These are phyloP conservation scores for Lolium rigidum DNA, from an alignment of 176 grass and related monocot genomes.

Conservation along the genomic window DNA sequence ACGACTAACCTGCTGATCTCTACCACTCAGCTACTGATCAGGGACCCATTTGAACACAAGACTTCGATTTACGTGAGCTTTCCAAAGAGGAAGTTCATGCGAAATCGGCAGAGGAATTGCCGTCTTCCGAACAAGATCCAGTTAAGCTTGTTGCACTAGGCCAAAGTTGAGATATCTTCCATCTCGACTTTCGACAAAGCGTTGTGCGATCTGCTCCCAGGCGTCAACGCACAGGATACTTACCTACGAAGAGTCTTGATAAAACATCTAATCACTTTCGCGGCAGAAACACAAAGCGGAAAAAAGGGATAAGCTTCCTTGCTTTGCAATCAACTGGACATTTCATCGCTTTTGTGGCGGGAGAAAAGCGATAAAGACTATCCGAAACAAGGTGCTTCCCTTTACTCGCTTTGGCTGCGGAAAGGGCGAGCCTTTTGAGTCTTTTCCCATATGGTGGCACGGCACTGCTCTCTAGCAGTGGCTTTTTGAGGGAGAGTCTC, in stretches of 20 bases:
- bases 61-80: not conserved
- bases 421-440: constrained; percentile 36
- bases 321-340: constrained; percentile 34
- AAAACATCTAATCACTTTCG: not conserved
- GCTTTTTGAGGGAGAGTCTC: constrained; percentile 23
- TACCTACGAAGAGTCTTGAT: constrained; percentile 24
- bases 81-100: not conserved
- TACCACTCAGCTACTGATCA: not conserved
- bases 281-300: not conserved
- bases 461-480: constrained; percentile 9
- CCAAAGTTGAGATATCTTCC: not conserved
- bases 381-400: constrained; percentile 24
- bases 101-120: not conserved
- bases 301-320: constrained; percentile 27
- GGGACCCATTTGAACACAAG: too few relatives aligned
- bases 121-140: not conserved
- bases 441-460: constrained; percentile 34
- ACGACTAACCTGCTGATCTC: too few relatives aligned
- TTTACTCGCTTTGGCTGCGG: constrained; percentile 27
- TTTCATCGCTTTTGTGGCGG: constrained; percentile 28
- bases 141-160: not conserved
- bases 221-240: constrained; percentile 1
- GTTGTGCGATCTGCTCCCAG: not conserved
- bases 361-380: constrained; percentile 19
- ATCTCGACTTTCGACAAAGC: not conserved